These are phyloP conservation scores for Adansonia gregorii DNA, from an alignment of 441 rosid species.

Conservation along the genomic window DNA sequence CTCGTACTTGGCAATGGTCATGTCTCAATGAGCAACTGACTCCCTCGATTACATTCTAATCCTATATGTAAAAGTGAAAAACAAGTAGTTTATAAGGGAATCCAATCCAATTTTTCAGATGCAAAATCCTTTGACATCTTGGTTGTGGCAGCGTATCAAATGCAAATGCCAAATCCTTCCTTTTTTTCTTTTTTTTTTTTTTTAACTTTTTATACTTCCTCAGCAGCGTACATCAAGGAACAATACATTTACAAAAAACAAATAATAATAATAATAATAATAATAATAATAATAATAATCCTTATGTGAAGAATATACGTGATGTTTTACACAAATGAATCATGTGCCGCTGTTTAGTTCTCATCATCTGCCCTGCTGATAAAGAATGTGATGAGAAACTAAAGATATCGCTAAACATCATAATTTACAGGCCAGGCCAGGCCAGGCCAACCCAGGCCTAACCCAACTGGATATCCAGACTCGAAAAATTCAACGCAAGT, in stretches of 20 bases:
- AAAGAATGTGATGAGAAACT: constrained; percentile 36
- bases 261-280: not conserved
- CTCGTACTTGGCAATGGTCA: constrained; percentile 5
- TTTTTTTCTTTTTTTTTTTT: not conserved
- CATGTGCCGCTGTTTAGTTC: constrained; percentile 23
- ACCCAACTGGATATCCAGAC: not conserved
- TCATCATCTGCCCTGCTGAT: constrained; percentile 20
- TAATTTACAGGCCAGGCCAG: constrained; percentile 21
- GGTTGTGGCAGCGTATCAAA: not conserved
- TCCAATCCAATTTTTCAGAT: too few relatives aligned
- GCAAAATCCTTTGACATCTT: not conserved
- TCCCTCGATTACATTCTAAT: constrained; percentile 1
- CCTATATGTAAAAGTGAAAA: not conserved
- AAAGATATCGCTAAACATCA: not conserved
- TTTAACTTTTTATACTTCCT: not conserved
- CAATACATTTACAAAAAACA: not conserved
- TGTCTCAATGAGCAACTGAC: not conserved
- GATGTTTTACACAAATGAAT: constrained; percentile 23
- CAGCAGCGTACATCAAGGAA: not conserved
- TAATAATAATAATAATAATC: not conserved
- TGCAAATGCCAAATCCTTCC: constrained; percentile 7
- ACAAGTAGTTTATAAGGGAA: not conserved
- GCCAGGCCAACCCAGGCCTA: not conserved
- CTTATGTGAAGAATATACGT: constrained; percentile 30
- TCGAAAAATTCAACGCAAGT: not conserved